phyloP scores from a whole-genome alignment of 371 early-diverging fungal species.

The Mycotypha africana region DNA sequence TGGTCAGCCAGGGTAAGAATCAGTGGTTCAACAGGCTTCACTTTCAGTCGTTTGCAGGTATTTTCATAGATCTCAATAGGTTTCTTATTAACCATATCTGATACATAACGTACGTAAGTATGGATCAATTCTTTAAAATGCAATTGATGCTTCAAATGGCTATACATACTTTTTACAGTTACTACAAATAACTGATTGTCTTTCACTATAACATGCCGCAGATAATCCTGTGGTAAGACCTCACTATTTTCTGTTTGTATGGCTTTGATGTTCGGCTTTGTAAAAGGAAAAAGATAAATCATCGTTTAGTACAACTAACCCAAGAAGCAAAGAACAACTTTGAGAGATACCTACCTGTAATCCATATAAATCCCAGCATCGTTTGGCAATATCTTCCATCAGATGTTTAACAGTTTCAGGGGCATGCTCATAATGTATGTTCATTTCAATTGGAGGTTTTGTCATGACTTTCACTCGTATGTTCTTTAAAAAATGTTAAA shows the following conservation, averaged over 20 bases:
- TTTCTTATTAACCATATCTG: conserved; percentile 9
- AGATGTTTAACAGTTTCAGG: conserved; percentile 11
- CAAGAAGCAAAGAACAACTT: neutral
- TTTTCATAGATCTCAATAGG: conserved; percentile 21
- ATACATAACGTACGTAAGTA: too few relatives aligned
- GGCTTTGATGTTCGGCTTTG: too few relatives aligned
- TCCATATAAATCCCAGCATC: conserved; percentile 24
- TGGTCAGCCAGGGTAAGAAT: too few relatives aligned
- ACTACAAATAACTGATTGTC: conserved; percentile 10
- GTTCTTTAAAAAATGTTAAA: neutral
- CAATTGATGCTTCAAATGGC: neutral
- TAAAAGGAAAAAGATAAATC: too few relatives aligned
- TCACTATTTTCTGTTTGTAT: too few relatives aligned
- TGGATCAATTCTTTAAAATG: neutral
- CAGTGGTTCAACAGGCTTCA: neutral
- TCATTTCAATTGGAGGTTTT: neutral
- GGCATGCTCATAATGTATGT: conserved; percentile 4
- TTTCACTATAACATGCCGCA: conserved; percentile 8
- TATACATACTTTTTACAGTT: conserved; percentile 8
- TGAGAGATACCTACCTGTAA: conserved; percentile 24
- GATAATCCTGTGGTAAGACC: conserved; percentile 13
- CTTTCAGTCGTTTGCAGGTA: conserved; percentile 9
- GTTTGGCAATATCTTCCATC: conserved; percentile 13
- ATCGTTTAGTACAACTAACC: neutral
- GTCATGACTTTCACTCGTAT: conserved; percentile 1